phyloP scores from a whole-genome alignment of 2,329 filamentous ascomycete species.

The Aaosphaeria arxii region DNA sequence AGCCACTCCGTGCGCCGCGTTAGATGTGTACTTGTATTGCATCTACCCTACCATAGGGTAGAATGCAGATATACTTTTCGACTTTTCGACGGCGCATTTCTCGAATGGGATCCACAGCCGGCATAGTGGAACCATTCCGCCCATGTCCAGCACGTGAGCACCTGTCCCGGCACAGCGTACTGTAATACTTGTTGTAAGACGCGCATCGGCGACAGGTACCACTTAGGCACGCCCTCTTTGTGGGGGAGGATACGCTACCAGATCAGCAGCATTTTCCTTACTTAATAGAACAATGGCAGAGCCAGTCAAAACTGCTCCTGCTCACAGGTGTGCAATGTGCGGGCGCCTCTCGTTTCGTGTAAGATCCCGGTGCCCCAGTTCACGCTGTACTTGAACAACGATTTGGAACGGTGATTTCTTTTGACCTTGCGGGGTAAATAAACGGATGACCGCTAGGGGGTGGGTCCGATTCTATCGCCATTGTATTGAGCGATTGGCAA shows the following conservation, averaged over 20 bases:
- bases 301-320: constrained; percentile 16
- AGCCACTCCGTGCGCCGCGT: constrained; percentile 5
- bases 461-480: too few species aligned
- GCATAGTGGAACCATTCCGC: constrained; percentile 9
- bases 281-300: constrained; percentile 5
- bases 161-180: too few species aligned
- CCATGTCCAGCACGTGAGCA: constrained; percentile 21
- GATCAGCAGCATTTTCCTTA: constrained; percentile 7
- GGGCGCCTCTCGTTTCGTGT: neutral
- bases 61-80: neutral
- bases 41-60: too few species aligned
- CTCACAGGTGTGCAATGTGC: neutral
- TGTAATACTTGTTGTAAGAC: constrained; percentile 13
- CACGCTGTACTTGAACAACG: neutral
- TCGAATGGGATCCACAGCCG: constrained; percentile 15
- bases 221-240: constrained; percentile 18
- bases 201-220: constrained; percentile 29
- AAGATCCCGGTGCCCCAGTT: neutral
- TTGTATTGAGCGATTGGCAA: too few species aligned
- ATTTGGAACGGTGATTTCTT: neutral
- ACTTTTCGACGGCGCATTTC: constrained; percentile 6
- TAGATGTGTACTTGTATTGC: neutral
- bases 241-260: constrained; percentile 1
- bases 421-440: neutral
- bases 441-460: too few species aligned